phyloP scores from a whole-genome alignment of 1,139 yeast species.

The Geotrichum cucujoidarum region DNA sequence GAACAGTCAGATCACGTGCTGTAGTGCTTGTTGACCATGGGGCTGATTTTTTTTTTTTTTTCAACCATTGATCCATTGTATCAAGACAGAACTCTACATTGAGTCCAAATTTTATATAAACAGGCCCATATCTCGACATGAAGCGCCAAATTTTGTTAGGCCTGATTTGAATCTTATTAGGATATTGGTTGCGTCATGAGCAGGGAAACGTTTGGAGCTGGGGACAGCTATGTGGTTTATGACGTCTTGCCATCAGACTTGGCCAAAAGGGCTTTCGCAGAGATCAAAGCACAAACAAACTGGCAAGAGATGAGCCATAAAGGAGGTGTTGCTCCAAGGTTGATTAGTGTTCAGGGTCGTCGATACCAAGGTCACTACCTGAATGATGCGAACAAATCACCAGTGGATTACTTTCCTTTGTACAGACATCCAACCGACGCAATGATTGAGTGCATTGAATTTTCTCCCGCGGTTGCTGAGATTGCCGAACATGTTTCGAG shows the following conservation, averaged over 20 bases:
- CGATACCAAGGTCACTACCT: not conserved
- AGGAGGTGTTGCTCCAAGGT: conserved; percentile 25
- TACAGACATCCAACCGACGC: conserved; percentile 26
- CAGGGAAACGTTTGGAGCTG: conserved; percentile 8
- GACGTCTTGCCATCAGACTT: conserved; percentile 8
- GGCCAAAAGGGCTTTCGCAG: conserved; percentile 9
- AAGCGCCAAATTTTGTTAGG: too few species aligned
- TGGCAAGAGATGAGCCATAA: conserved; percentile 22
- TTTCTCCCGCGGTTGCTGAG: conserved; percentile 14
- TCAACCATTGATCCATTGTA: too few species aligned
- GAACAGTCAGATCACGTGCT: too few species aligned
- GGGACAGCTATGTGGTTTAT: conserved; percentile 13
- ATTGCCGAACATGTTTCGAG: conserved; percentile 14
- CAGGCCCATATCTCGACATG: too few species aligned
- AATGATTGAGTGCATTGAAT: conserved; percentile 16
- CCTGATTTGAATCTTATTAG: too few species aligned
- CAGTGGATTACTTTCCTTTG: conserved; percentile 16
- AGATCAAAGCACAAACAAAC: not conserved
- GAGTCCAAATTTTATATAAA: too few species aligned
- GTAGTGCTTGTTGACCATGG: too few species aligned
- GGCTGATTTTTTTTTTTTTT: too few species aligned
- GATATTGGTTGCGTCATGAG: too few species aligned
- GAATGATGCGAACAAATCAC: not conserved
- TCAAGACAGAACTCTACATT: too few species aligned
- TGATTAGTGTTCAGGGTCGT: conserved; percentile 23